phyloP scores from a whole-genome alignment of 371 early-diverging fungal species.

The Saksenaea oblongispora region DNA sequence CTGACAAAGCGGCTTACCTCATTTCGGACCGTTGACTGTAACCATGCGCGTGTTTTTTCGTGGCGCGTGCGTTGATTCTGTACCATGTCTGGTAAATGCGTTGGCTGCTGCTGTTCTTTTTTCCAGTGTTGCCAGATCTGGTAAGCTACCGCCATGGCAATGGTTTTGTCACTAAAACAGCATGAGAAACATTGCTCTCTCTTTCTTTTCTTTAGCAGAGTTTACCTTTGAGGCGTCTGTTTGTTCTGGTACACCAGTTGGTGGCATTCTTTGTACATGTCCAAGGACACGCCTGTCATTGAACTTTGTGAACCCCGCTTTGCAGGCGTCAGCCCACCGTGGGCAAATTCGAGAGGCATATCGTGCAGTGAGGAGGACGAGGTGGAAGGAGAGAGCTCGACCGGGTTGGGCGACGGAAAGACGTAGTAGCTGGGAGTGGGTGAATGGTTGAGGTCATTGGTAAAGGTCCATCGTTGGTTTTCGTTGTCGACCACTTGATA shows the following conservation, averaged over 20 bases:
- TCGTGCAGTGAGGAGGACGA: conserved; percentile 20
- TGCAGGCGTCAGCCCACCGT: conserved; percentile 36
- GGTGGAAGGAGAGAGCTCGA: conserved; percentile 23
- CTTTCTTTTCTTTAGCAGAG: background rate
- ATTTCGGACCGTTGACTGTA: conserved; percentile 18
- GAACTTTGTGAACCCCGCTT: conserved; percentile 51
- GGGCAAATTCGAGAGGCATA: conserved; percentile 21
- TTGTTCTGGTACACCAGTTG: conserved; percentile 27
- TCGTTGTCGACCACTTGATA: conserved; percentile 45
- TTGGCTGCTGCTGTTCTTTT: conserved; percentile 19
- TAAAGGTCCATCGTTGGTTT: conserved; percentile 47
- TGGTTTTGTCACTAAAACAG: conserved; percentile 41
- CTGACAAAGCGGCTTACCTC: too few relatives aligned
- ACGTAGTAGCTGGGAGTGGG: background rate
- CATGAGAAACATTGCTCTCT: background rate
- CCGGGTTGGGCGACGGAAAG: conserved; percentile 10
- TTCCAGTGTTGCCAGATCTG: conserved; percentile 48
- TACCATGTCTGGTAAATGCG: conserved; percentile 10
- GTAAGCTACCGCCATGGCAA: conserved; percentile 54
- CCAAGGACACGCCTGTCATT: conserved; percentile 22
- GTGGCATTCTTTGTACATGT: conserved; percentile 42
- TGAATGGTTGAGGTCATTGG: background rate
- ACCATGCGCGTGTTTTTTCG: conserved; percentile 11
- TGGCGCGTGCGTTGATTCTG: conserved; percentile 10
- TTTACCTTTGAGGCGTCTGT: conserved; percentile 31